These are phyloP conservation scores for Tetrahymena malaccensis DNA, from an alignment of 73 alveolate species.

Conservation along the genomic window DNA sequence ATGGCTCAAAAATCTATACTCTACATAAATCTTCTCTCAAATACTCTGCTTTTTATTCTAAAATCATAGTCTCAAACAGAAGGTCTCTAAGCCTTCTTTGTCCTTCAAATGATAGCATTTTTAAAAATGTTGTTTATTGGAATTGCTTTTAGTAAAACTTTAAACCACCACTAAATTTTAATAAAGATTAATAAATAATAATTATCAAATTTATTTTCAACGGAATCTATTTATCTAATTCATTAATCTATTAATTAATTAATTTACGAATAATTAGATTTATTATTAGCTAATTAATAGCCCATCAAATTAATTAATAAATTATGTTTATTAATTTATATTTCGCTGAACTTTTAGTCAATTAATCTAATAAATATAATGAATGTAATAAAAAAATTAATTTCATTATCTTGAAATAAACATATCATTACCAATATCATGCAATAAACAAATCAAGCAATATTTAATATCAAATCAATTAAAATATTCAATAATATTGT, in stretches of 20 bases:
- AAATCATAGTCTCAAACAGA: not conserved
- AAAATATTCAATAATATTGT: no score
- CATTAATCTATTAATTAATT: no score
- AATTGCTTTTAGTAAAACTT: not conserved
- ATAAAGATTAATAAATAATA: not conserved
- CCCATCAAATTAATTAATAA: no score
- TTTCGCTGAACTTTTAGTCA: not conserved
- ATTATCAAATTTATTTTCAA: not conserved
- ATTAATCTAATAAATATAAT: no score
- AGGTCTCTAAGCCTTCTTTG: not conserved
- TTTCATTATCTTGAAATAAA: no score
- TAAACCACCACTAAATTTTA: not conserved
- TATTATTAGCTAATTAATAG: not conserved
- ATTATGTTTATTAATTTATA: no score
- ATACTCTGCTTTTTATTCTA: not conserved
- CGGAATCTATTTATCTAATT: not conserved
- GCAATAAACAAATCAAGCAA: no score
- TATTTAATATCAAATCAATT: no score
- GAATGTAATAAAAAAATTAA: no score
- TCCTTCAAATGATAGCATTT: not conserved
- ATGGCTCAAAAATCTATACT: not conserved
- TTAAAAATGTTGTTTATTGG: no score
- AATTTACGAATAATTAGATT: not conserved
- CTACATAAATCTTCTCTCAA: not conserved
- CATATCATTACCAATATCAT: no score